Evolutionary conservation across 148 eudicot genomes (phyloP).

Genomic region (Rhododendron henanense): DNA sequence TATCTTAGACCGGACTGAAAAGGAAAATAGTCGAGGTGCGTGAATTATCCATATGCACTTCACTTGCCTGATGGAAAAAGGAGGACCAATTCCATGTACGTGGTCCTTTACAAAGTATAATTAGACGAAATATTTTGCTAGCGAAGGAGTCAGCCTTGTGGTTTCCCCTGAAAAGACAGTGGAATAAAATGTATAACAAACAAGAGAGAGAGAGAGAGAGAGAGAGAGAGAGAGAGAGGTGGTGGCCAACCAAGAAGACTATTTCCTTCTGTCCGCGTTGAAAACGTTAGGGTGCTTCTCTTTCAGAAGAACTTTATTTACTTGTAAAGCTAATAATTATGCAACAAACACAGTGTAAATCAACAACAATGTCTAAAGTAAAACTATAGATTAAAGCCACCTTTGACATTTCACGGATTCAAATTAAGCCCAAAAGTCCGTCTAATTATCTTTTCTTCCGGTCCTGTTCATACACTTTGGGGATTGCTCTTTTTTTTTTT

Average conservation of each 20-base stretch:
- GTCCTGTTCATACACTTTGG: not conserved
- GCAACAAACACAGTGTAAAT: not conserved
- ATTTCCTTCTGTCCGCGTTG: not conserved
- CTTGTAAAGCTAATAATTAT: not conserved
- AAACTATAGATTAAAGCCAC: not conserved
- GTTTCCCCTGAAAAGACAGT: not conserved
- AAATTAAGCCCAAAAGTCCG: not conserved
- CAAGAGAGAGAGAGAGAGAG: no score
- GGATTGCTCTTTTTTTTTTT: not conserved
- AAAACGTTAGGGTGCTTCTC: constrained; percentile 4
- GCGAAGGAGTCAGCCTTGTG: not conserved
- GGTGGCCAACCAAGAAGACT: constrained; percentile 15
- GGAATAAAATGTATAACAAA: not conserved
- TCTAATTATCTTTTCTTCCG: not conserved
- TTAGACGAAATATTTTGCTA: not conserved
- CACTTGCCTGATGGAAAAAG: not conserved
- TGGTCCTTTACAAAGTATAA: not conserved
- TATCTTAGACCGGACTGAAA: no score
- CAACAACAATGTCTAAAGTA: not conserved
- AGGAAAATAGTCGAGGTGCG: no score
- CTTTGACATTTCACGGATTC: not conserved
- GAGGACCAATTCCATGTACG: not conserved
- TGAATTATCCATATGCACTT: no score
- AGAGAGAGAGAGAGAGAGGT: not conserved
- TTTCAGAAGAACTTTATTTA: not conserved